Evolutionary conservation across 371 early-diverging fungal species (phyloP), one percentile per base, ranked within the genome.

Genomic region (Blastocladiella emersonii): DNA sequence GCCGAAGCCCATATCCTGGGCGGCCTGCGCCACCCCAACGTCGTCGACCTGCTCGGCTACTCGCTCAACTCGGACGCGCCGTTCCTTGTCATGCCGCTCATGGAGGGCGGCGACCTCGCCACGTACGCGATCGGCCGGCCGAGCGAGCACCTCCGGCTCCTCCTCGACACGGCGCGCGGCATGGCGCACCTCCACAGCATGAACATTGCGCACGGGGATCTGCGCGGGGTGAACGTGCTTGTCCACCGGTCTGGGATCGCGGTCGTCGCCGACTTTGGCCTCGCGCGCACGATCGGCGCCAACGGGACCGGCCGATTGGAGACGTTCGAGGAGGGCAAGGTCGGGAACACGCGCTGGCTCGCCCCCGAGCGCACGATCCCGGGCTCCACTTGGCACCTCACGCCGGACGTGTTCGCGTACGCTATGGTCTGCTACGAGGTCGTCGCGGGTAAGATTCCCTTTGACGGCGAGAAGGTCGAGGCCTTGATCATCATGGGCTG

Each of bases 191-290:
- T 62, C 32, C 63, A 62, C n/a, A 34, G 36, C 34, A 62, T 17
- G 62, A 32, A 32, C 43, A 32, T 62, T 21, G 61, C 57, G 7
- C 63, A 62, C 35, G 63, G 63, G 21, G 63, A 62, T n/a, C 43
- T 62, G 21, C 17, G 32, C 61, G 63, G 61, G 19, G 57, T 21
- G 19, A 61, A 62, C 57, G 43, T 62, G 35, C 63, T 61, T 34
- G 34, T 62, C 34, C 63, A 19, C 32, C 19, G 7, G 43, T 62
- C 7, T 60, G 61, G n/a, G n/a, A n/a, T n/a, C n/a, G n/a, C n/a
- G n/a, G n/a, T n/a, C n/a, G n/a, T n/a, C n/a, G n/a, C n/a, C 62
- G 63, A 62, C 43, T 62, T 62, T n/a, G 63, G 63, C 32, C 19
- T 41, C 1, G 0, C 41, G 1, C 13, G 19, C n/a, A n/a, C n/a